Percentiles rank a stretch among this genome's conserved stretches.
These are phyloP conservation scores for Lachnellula subtilissima DNA, from an alignment of 2,329 filamentous ascomycete genomes.

Conservation along the genomic window DNA sequence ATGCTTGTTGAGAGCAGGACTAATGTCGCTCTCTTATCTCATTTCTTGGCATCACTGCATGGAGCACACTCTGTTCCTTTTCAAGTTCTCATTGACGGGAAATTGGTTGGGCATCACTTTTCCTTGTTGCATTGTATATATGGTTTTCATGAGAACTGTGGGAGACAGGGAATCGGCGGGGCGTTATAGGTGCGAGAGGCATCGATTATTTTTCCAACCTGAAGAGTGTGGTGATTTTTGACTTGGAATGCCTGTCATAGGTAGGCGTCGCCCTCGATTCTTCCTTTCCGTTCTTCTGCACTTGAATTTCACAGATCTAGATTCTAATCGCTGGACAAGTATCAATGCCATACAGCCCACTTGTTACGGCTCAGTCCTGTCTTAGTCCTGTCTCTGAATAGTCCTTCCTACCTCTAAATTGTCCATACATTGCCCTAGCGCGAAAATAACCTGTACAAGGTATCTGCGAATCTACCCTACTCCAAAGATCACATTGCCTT, in stretches of 20 bases:
- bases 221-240: background rate
- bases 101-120: constrained; percentile 5
- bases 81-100: background rate
- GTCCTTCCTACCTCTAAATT: background rate
- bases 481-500: background rate
- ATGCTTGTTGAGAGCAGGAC: background rate
- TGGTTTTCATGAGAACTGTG: constrained; percentile 16
- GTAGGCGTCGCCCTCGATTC: background rate
- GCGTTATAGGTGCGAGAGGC: constrained; percentile 1
- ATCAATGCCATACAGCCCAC: background rate
- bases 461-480: background rate
- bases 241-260: background rate
- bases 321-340: no score
- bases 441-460: background rate
- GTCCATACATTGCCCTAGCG: background rate
- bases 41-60: background rate
- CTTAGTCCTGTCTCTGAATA: background rate
- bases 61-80: background rate
- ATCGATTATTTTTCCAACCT: background rate
- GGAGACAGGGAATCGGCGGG: constrained; percentile 1
- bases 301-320: no score
- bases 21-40: background rate
- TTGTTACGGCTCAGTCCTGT: background rate
- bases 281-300: background rate
- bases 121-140: constrained; percentile 18